Base-by-base conservation (phyloP, 73 alveolate genomes). In the Paramecium sexaurelia region DNA sequence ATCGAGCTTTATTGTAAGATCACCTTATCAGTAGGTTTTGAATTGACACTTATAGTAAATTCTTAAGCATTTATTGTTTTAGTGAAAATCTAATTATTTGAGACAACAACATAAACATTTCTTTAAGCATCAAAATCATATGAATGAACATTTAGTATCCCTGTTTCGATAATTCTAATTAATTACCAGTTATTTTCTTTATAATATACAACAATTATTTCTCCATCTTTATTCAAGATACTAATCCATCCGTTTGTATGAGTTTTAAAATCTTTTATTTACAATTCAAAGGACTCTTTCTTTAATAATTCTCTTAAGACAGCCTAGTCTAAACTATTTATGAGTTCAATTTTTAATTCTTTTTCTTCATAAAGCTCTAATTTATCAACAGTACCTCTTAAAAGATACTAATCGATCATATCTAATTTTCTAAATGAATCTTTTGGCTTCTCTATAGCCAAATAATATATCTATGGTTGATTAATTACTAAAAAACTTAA, bases 191-290 rank as follows among this genome's bases (percentile, higher is more conserved):
- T n/a, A 19, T 51, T 2, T 3, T 51, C 33, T 29, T 51, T 61
- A 32, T 26, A 61, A 1, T 61, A 32, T 29, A 61, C 11, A 61
- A 24, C 7, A 10, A 61, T 29, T 61, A 61, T 8, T 11, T 61
- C 83, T 6, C 83, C 83, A 61, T 17, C 9, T 15, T n/a, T 19
- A 61, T 61, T 61, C 39, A 61, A 5, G 2, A 61, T 32, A 61
- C 83, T 61, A 61, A 61, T 26, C 39, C 17, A 61, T 29, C 43
- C 43, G 5, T 61, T 61, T 61, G 83, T 61, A 61, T 61, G 83
- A 61, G 83, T 61, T 61, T 61, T 2, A 32, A 61, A 61, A 26
- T 61, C 83, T 61, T 15, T 61, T 61, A 61, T 32, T 11, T 29
- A 26, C 17, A 61, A 20, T 11, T 26, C 20, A 19, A 29, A 61